Evolutionary conservation across 2,329 filamentous ascomycete species (phyloP).

Genomic region (Thyridium curvatum): DNA sequence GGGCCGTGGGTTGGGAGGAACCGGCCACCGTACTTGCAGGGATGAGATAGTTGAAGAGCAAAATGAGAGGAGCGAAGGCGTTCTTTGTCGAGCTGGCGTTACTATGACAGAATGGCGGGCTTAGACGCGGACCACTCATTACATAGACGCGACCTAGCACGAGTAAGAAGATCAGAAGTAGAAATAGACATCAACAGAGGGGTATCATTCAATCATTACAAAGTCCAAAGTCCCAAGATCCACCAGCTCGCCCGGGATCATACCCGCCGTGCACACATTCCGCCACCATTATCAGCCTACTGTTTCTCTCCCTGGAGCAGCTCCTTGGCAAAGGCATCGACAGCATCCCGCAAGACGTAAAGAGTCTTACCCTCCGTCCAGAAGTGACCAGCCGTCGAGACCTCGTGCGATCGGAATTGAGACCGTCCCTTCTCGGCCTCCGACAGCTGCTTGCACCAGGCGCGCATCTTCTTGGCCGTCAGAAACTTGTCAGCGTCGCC

Average conservation of each 20-base stretch:
- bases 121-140: too few relatives aligned
- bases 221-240: too few relatives aligned
- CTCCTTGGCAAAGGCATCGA: constrained; percentile 19
- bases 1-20: constrained; percentile 5
- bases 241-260: too few relatives aligned
- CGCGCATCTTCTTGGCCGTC: constrained; percentile 53
- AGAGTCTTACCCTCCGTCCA: constrained; percentile 41
- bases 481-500: constrained; percentile 73
- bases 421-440: constrained; percentile 22
- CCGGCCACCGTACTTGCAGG: constrained; percentile 3
- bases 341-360: constrained; percentile 21
- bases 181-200: not conserved
- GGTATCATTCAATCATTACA: too few relatives aligned
- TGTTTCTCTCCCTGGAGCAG: constrained; percentile 8
- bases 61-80: too few relatives aligned
- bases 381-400: constrained; percentile 46
- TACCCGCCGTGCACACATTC: too few relatives aligned
- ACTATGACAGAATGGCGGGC: too few relatives aligned
- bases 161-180: too few relatives aligned
- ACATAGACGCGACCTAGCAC: too few relatives aligned
- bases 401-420: constrained; percentile 33
- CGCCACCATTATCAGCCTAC: constrained; percentile 5
- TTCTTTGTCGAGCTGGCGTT: too few relatives aligned
- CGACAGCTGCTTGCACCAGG: constrained; percentile 53
- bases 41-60: too few relatives aligned